phyloP scores from a whole-genome alignment of 495 filamentous ascomycete genomes.

The Usnea hakonensis region DNA sequence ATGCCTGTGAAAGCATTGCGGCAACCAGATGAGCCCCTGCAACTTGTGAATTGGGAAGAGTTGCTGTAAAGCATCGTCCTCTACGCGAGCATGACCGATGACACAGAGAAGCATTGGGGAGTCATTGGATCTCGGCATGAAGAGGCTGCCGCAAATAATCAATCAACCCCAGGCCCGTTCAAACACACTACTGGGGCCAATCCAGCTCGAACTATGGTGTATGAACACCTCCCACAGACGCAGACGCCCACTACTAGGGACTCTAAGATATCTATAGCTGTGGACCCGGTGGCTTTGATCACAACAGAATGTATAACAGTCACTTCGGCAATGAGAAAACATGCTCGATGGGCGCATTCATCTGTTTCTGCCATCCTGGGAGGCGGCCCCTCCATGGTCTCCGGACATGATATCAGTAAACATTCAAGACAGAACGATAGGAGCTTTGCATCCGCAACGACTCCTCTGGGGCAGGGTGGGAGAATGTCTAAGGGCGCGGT shows the following conservation, averaged over 20 bases:
- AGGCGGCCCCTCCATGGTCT: constrained; percentile 46
- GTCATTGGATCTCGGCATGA: not conserved
- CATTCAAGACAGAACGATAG: constrained; percentile 7
- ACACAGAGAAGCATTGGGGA: not conserved
- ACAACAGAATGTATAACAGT: constrained; percentile 99
- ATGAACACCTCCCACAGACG: constrained; percentile 1
- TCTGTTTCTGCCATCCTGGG: constrained; percentile 94
- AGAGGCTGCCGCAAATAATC: not conserved
- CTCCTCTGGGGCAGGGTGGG: not conserved
- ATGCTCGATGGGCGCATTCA: constrained; percentile 92
- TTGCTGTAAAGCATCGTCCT: not conserved
- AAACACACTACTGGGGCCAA: not conserved
- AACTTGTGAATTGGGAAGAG: not conserved
- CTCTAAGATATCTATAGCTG: constrained; percentile 57
- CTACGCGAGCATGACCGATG: not conserved
- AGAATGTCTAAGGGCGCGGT: constrained; percentile 12
- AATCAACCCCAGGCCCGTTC: not conserved
- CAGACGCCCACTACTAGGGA: not conserved
- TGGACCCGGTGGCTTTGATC: constrained; percentile 89
- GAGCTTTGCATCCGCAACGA: not conserved
- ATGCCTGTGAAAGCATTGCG: not conserved
- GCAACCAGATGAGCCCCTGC: not conserved
- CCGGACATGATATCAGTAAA: constrained; percentile 10
- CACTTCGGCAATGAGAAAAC: constrained; percentile 96
- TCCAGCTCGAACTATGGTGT: constrained; percentile 4